Conservation (phyloP, 805 yeast species). For the Candida maesae region DNA sequence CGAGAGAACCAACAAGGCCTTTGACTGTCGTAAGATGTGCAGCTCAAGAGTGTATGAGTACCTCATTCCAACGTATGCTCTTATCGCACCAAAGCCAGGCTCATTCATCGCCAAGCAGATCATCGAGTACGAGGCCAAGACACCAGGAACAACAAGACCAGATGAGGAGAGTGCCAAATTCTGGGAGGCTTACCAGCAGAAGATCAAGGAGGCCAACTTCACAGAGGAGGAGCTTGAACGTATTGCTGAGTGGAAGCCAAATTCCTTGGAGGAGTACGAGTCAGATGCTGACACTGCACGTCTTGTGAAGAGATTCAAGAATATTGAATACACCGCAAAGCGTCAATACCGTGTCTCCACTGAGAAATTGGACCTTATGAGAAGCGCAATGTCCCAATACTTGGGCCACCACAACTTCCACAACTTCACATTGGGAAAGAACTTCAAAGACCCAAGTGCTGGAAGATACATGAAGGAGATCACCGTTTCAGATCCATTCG, state of each 20-base stretch:
- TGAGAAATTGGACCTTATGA: constrained; percentile 58
- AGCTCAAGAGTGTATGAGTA: constrained; percentile 95
- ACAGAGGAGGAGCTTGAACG: constrained; percentile 28
- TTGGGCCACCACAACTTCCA: constrained; percentile 91
- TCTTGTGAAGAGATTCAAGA: constrained; percentile 50
- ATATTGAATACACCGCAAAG: constrained; percentile 62
- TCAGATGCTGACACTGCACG: constrained; percentile 35
- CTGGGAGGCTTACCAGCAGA: constrained; percentile 55
- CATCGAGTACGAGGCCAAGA: constrained; percentile 43
- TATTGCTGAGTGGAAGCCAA: constrained; percentile 30
- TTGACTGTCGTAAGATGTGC: constrained; percentile 94
- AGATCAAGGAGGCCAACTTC: constrained; percentile 30
- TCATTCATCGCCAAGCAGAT: constrained; percentile 62
- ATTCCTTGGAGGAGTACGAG: constrained; percentile 34
- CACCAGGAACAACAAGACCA: constrained; percentile 56
- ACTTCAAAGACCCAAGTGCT: constrained; percentile 81
- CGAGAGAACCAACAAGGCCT: constrained; percentile 81
- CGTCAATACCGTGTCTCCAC: constrained; percentile 62
- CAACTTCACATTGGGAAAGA: constrained; percentile 80
- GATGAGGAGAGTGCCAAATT: constrained; percentile 71
- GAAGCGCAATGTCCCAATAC: constrained; percentile 67
- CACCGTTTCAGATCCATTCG: constrained; percentile 81
- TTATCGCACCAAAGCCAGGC: constrained; percentile 85
- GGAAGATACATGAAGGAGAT: constrained; percentile 76
- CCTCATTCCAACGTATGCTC: constrained; percentile 84